Conservation (phyloP, 495 filamentous ascomycete species). For the Cladorrhinum samala region DNA sequence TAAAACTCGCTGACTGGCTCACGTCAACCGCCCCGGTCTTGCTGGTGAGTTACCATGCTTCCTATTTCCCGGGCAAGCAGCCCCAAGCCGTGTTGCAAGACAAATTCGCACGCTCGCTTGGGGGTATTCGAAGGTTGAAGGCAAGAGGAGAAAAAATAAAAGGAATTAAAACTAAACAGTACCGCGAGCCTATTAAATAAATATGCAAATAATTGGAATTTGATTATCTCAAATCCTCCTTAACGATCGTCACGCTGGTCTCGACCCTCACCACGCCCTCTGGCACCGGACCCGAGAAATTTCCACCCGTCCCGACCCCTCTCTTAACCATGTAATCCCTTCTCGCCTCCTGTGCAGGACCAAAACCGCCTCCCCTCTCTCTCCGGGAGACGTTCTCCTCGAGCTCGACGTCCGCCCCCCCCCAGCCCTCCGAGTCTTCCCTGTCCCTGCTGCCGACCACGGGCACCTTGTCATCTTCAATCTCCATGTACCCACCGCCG, state of each 20-base stretch:
- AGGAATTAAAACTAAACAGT: too few relatives aligned
- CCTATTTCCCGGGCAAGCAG: too few relatives aligned
- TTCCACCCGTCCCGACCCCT: neutral
- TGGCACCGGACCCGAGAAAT: neutral
- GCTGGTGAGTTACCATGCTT: too few relatives aligned
- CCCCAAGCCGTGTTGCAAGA: too few relatives aligned
- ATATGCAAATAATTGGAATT: too few relatives aligned
- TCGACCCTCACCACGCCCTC: constrained; percentile 10
- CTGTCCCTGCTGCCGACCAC: neutral
- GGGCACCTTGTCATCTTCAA: constrained; percentile 14
- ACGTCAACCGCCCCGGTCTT: too few relatives aligned
- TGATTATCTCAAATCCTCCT: neutral
- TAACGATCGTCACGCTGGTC: constrained; percentile 2
- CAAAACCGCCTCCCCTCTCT: neutral
- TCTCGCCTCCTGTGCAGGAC: neutral
- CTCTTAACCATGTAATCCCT: constrained; percentile 1
- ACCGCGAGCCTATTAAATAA: too few relatives aligned
- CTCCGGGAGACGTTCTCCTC: constrained; percentile 5
- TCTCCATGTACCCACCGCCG: constrained; percentile 17
- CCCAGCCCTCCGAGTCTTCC: neutral
- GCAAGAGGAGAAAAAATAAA: too few relatives aligned
- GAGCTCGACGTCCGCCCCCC: constrained; percentile 20
- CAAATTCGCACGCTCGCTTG: too few relatives aligned
- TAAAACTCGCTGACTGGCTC: too few relatives aligned
- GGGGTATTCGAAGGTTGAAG: too few relatives aligned